These are phyloP conservation scores for Themeda triandra DNA, from an alignment of 176 grass and related monocot genomes.

Conservation along the genomic window DNA sequence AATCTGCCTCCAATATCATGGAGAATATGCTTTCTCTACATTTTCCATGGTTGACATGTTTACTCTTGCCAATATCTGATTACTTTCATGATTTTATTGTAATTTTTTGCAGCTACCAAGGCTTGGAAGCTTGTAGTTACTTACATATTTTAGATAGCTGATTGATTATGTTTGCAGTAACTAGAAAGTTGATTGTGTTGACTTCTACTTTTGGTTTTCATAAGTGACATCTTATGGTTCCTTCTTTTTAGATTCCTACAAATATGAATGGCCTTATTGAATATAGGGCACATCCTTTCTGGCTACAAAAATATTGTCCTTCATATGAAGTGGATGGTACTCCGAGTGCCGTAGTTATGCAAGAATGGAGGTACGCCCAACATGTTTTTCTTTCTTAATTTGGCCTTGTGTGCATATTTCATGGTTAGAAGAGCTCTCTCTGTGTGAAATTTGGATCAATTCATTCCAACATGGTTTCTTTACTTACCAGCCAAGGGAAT, in stretches of 20 bases:
- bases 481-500: constrained; percentile 72
- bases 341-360: constrained; percentile 95
- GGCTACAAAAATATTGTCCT: constrained; percentile 96
- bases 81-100: not conserved
- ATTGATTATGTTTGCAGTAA: not conserved
- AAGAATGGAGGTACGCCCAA: constrained; percentile 81
- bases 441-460: constrained; percentile 12
- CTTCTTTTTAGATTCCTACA: constrained; percentile 80
- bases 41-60: constrained; percentile 17
- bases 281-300: constrained; percentile 95
- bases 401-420: not conserved
- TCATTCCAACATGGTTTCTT: constrained; percentile 37
- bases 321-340: constrained; percentile 91
- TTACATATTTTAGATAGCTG: not conserved
- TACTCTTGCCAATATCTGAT: constrained; percentile 7
- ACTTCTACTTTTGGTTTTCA: not conserved
- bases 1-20: not conserved
- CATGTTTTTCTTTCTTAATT: not conserved
- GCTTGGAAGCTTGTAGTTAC: not conserved
- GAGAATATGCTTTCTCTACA: not conserved
- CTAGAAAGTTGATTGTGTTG: constrained; percentile 7
- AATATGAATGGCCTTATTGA: constrained; percentile 84
- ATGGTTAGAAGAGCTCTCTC: not conserved
- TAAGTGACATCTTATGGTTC: constrained; percentile 16
- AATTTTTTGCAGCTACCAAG: not conserved